Percentiles rank a stretch among this genome's conserved stretches.
Conservation (phyloP, 148 eudicot genomes). For the Nyssa sinensis region DNA sequence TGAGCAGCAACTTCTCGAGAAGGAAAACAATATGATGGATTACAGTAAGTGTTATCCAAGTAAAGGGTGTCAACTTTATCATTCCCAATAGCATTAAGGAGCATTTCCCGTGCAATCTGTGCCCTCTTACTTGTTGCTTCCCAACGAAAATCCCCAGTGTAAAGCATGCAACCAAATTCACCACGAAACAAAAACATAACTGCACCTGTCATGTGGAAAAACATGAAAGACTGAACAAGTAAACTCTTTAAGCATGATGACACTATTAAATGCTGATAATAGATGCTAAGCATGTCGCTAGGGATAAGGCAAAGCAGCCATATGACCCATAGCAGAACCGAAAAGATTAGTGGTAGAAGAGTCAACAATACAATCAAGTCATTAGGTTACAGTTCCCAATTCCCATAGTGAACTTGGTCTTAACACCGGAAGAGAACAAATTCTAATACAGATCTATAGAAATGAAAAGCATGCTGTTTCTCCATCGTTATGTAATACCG, state of each 20-base stretch:
- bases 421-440: not conserved
- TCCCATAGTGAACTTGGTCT: not conserved
- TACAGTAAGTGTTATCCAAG: slow-evolving; percentile 82
- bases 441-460: not conserved
- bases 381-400: not conserved
- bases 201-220: slow-evolving; percentile 48
- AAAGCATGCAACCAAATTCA: slow-evolving; percentile 69
- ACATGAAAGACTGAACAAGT: not conserved
- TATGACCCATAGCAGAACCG: not conserved
- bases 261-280: not conserved
- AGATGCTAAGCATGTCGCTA: not conserved
- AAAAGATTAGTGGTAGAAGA: not conserved
- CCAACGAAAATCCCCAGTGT: slow-evolving; percentile 94
- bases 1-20: slow-evolving; percentile 65
- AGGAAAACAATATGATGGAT: slow-evolving; percentile 70
- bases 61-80: slow-evolving; percentile 54
- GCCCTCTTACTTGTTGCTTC: slow-evolving; percentile 50
- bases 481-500: no score
- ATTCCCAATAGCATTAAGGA: slow-evolving; percentile 53
- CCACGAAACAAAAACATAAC: slow-evolving; percentile 86
- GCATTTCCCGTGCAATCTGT: slow-evolving; percentile 51
- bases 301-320: not conserved
- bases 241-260: not conserved
- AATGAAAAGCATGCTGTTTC: no score
- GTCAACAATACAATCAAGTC: not conserved